A percentile compares a stretch with the other conserved stretches of the same genome.
These are phyloP conservation scores for Eremothecium cymbalariae DNA, from an alignment of 1,139 yeast species.

Conservation along the genomic window DNA sequence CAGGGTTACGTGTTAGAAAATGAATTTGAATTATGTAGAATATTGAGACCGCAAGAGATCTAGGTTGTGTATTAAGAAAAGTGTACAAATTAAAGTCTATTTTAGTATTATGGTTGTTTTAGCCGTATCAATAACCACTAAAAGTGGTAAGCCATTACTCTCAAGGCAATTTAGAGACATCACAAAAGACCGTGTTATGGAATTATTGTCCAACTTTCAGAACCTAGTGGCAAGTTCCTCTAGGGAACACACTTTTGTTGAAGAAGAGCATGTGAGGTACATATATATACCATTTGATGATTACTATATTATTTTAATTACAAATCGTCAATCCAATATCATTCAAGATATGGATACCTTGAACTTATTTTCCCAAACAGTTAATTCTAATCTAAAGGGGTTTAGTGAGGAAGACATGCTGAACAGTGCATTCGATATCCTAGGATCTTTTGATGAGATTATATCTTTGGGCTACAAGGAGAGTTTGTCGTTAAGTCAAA, in stretches of 20 bases:
- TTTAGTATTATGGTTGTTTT: constrained; percentile 51
- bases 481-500: constrained; percentile 72
- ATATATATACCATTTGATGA: constrained; percentile 96
- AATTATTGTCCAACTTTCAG: constrained; percentile 81
- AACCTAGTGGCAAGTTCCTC: constrained; percentile 61
- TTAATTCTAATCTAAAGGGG: constrained; percentile 62
- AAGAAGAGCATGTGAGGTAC: constrained; percentile 85
- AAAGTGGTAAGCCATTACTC: constrained; percentile 87
- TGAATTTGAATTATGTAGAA: too few relatives aligned
- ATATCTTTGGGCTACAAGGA: constrained; percentile 86
- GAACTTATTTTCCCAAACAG: constrained; percentile 74
- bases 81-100: too few relatives aligned
- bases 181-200: constrained; percentile 77
- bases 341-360: constrained; percentile 91
- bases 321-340: constrained; percentile 86
- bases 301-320: constrained; percentile 80
- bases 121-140: constrained; percentile 93
- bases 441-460: constrained; percentile 91
- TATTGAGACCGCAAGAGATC: neutral
- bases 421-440: constrained; percentile 77
- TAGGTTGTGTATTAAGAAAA: neutral
- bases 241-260: constrained; percentile 89
- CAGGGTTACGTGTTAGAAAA: too few relatives aligned
- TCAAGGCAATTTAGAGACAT: constrained; percentile 90
- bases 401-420: constrained; percentile 81